Evolutionary conservation across 2,329 filamentous ascomycete genomes (phyloP).

Genomic region (Colletotrichum paranaense): DNA sequence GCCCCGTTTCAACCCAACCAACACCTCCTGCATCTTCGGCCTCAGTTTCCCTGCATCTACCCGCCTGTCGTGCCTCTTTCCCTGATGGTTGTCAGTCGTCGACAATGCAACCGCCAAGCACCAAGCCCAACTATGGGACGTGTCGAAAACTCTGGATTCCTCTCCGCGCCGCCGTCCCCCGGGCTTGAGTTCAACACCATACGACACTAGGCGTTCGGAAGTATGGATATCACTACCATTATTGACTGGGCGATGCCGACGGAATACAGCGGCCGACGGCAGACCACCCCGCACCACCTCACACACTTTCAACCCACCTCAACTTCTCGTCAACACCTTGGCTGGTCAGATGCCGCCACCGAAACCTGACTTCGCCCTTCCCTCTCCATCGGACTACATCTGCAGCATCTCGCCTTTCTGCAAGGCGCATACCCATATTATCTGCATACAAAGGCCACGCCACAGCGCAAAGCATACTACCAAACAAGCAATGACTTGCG

Average conservation of each 20-base stretch:
- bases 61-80: conserved; percentile 14
- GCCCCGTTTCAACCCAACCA: conserved; percentile 28
- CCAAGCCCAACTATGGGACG: conserved; percentile 16
- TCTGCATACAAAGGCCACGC: conserved; percentile 3
- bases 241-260: not conserved
- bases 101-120: conserved; percentile 11
- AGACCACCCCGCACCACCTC: conserved; percentile 1
- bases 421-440: conserved; percentile 3
- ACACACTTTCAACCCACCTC: not conserved
- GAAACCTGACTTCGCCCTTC: not conserved
- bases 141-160: conserved; percentile 14
- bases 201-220: not conserved
- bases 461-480: conserved; percentile 9
- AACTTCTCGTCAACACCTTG: not conserved
- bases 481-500: conserved; percentile 28
- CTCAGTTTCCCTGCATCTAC: conserved; percentile 12
- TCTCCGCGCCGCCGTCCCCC: not conserved
- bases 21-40: conserved; percentile 7
- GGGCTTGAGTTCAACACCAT: not conserved
- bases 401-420: conserved; percentile 21
- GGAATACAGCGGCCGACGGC: not conserved
- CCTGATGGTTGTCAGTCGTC: conserved; percentile 16
- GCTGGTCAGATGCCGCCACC: not conserved
- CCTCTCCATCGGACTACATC: not conserved
- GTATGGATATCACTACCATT: not conserved